Conservation (phyloP, 1,284 basidiomycete genomes). For the Cryptococcus sp. region DNA sequence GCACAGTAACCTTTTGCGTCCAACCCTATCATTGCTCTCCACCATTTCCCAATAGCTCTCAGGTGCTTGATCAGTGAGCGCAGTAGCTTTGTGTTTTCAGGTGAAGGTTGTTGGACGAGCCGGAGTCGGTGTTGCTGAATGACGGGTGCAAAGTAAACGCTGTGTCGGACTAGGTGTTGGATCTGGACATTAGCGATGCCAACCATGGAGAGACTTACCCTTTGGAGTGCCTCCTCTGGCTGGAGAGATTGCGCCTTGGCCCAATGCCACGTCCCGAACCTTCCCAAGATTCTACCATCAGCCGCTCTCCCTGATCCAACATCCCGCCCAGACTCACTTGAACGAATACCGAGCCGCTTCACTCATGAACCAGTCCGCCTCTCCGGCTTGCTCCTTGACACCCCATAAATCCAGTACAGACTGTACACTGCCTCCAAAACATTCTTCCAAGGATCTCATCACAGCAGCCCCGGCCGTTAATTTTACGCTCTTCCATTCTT, state of each 20-base stretch:
- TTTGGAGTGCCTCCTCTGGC: conserved; percentile 24
- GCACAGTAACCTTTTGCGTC: conserved; percentile 46
- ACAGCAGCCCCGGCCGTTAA: conserved; percentile 39
- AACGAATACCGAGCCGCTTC: conserved; percentile 47
- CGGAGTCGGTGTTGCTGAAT: conserved; percentile 39
- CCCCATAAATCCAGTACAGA: conserved; percentile 38
- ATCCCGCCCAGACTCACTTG: conserved; percentile 33
- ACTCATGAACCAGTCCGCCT: conserved; percentile 35
- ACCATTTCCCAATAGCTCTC: conserved; percentile 46
- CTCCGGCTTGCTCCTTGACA: conserved; percentile 24
- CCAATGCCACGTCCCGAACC: conserved; percentile 45
- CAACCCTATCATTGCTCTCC: conserved; percentile 42
- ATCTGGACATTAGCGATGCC: conserved; percentile 19
- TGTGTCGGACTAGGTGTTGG: conserved; percentile 31
- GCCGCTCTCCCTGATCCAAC: background rate
- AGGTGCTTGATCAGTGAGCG: conserved; percentile 41
- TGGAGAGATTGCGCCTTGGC: conserved; percentile 40
- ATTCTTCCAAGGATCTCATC: conserved; percentile 38
- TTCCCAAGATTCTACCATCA: conserved; percentile 33
- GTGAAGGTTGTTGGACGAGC: conserved; percentile 16
- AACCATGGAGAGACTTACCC: conserved; percentile 33
- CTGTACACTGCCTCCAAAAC: conserved; percentile 32
- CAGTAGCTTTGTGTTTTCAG: conserved; percentile 24
- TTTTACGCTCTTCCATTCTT: conserved; percentile 47
- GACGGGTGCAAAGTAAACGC: conserved; percentile 39